Evolutionary conservation across 768 basidiomycete genomes (phyloP), one percentile per base, ranked within the genome.

Genomic region (Scleroderma bovista): DNA sequence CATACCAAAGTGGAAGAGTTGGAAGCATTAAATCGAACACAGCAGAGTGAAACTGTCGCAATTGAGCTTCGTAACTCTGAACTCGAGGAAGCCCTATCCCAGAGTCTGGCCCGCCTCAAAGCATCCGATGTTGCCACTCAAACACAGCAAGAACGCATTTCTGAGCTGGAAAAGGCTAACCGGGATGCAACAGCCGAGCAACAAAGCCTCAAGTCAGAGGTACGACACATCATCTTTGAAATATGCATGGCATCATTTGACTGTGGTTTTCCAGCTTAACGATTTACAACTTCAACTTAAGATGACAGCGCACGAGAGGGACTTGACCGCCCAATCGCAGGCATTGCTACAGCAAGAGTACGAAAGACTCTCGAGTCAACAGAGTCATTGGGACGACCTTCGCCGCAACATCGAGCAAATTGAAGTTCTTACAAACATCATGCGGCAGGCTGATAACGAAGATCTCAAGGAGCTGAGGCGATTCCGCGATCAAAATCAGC

Each of bases 301-400:
- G 16, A 76, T 81, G 63, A 70, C 74, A 6, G 66, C 65, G n/a
- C 78, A 78, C 20, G 89, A 91, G 58, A 83, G 79, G 60, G 84
- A 87, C 9, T 63, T 75, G 13, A 70, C 79, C 0, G 56, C 69
- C 4, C 76, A 80, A 46, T 72, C 78, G 20, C 68, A 85, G 16
- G 65, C 68, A 36, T 55, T 67, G 16, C 73, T 89, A 32, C 81
- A 79, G 59, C 75, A 72, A 60, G 81, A 86, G 48, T 74, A 81
- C 50, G 81, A 87, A 38, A 70, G 74, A 22, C 69, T 87, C 16
- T 42, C 72, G 1, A 69, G 76, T 22, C 85, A 91, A 55, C 83
- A 86, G 59, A 72, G 65, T n/a, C 80, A 86, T 47, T 90, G 86
- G 88, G 85, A 88, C n/a, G 79, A 83, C 39, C 73, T 91, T 19